phyloP scores from a whole-genome alignment of 202 grass and related monocot genomes.

The Digitaria exilis region DNA sequence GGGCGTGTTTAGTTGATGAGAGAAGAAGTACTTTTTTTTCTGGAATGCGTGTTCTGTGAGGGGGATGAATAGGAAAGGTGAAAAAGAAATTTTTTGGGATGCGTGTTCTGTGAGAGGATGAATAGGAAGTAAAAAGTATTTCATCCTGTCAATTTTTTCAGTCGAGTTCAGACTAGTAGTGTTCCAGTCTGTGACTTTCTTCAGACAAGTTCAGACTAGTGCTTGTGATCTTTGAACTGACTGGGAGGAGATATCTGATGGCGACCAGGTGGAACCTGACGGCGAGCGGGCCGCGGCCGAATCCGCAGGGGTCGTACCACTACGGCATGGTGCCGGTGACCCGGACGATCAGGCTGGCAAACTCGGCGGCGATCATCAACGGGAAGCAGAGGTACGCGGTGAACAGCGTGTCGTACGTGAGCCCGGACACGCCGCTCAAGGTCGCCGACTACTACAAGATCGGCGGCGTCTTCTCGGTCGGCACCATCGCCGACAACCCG shows the following conservation, averaged over 20 bases:
- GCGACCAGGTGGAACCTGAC: conserved; percentile 82
- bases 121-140: too few species aligned
- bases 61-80: too few species aligned
- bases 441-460: conserved; percentile 96
- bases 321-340: conserved; percentile 62
- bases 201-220: conserved; percentile 5
- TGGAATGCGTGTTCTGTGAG: too few species aligned
- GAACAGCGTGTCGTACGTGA: conserved; percentile 68
- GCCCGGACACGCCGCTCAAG: conserved; percentile 81
- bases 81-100: too few species aligned
- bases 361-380: conserved; percentile 68
- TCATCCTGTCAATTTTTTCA: background rate
- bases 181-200: background rate
- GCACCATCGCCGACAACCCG: conserved; percentile 64
- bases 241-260: background rate
- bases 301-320: conserved; percentile 93
- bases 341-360: conserved; percentile 77
- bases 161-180: background rate
- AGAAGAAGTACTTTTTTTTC: too few species aligned
- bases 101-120: too few species aligned
- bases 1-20: too few species aligned
- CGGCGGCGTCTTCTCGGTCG: conserved; percentile 65
- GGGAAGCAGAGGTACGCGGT: conserved; percentile 85
- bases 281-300: conserved; percentile 84
- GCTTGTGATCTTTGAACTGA: background rate